phyloP scores from a whole-genome alignment of 345 rosid species.

The Acer saccharum region DNA sequence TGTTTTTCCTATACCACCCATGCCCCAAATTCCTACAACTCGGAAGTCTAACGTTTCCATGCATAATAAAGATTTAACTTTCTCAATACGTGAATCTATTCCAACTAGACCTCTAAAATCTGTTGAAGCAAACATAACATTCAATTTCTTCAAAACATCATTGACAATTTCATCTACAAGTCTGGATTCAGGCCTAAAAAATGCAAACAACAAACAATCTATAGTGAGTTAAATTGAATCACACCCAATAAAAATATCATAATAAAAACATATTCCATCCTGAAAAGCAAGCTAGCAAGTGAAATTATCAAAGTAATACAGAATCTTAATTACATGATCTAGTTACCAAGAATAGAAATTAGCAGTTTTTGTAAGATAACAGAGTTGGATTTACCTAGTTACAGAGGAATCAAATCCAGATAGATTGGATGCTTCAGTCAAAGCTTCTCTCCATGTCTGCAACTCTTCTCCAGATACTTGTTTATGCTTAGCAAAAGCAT shows the following conservation, averaged over 20 bases:
- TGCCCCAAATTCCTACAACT: neutral
- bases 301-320: too few species aligned
- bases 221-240: neutral
- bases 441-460: neutral
- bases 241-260: neutral
- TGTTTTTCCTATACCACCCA: neutral
- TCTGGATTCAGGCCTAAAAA: neutral
- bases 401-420: neutral
- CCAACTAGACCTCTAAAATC: slow-evolving; percentile 2
- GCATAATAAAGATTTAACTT: neutral
- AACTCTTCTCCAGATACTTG: neutral
- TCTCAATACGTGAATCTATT: neutral
- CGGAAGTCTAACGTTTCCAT: neutral
- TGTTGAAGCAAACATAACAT: neutral
- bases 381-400: neutral
- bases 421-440: neutral
- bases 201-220: neutral
- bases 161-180: slow-evolving; percentile 1
- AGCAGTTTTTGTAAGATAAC: too few species aligned
- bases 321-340: too few species aligned
- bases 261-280: neutral
- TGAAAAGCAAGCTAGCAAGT: neutral
- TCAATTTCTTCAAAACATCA: slow-evolving; percentile 1
- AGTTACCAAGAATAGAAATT: too few species aligned
- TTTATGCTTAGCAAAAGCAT: neutral